Base-by-base conservation (phyloP, 345 rosid genomes). In the Populus davidiana region DNA sequence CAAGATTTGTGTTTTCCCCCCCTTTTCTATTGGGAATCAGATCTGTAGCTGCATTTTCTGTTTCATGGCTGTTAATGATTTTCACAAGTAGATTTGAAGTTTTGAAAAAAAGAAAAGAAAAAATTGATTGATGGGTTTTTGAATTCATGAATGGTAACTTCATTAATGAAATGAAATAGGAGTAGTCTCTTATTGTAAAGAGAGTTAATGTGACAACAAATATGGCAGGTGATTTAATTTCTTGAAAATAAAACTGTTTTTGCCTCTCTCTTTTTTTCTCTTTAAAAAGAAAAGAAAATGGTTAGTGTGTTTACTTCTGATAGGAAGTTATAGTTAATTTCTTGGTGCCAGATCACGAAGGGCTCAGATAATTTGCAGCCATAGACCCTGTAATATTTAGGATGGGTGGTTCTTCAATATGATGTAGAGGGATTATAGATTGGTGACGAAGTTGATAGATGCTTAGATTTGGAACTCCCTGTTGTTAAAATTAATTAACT, bases 11-110 rank as follows among this genome's bases (percentile, higher is more conserved):
- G 4, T 1, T 16, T 2, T 2, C 5, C 6, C 17, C 23, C 23
- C 0, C 1, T 3, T 8, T 25, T 56, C 39, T 75, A 27, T 20
- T 69, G 31, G 44, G 44, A 47, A 69, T 47, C 83, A 77, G 83
- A 81, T 81, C 83, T 75, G 36, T 18, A 5, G 54, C 21, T 59
- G 65, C 66, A 71, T 67, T 59, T 66, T 56, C 10, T 56, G 63
- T 56, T 56, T 10, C 25, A 3, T n/a, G 63, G 63, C 0, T 56
- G 63, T 1, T 3, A 56, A n/a, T 56, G 14, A 56, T 23, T 43
- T 23, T 9, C 20, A 16, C 12, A 13, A 66, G 2, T 27, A 49
- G 44, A 70, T 54, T 12, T 43, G 3, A 12, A 64, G 38, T 43
- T 21, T 1, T 33, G 36, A 16, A 18, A 31, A 31, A 20, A 61